These are phyloP conservation scores for Diplodia corticola DNA, from an alignment of 2,329 filamentous ascomycete species.

Conservation along the genomic window DNA sequence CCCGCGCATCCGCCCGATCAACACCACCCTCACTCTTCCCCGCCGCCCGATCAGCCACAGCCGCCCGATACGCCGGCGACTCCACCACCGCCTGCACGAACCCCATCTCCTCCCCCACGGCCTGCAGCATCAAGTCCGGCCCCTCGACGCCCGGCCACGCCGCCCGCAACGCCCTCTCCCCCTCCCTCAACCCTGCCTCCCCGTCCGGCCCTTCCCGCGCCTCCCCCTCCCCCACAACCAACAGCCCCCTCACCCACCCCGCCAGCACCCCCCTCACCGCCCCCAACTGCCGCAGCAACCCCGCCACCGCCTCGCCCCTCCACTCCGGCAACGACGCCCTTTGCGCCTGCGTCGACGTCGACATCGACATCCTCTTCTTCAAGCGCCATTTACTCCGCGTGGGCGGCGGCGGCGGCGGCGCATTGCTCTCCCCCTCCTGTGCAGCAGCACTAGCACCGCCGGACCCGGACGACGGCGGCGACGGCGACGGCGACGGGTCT, in stretches of 20 bases:
- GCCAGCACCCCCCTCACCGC: slow-evolving; percentile 35
- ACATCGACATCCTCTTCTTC: slow-evolving; percentile 17
- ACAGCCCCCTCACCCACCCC: slow-evolving; percentile 33
- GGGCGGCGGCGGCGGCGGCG: too few species aligned
- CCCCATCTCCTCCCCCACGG: slow-evolving; percentile 27
- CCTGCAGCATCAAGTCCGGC: slow-evolving; percentile 29
- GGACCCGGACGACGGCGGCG: background rate
- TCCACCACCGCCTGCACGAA: slow-evolving; percentile 37
- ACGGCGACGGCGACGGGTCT: too few species aligned
- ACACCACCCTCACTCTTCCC: background rate
- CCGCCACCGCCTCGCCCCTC: slow-evolving; percentile 37
- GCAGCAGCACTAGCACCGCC: slow-evolving; percentile 13
- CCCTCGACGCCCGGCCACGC: slow-evolving; percentile 32
- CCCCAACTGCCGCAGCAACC: slow-evolving; percentile 35
- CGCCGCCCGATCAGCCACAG: background rate
- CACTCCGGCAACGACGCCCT: slow-evolving; percentile 29
- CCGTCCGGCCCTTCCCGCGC: too few species aligned
- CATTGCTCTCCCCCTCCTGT: too few species aligned
- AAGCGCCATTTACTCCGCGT: background rate
- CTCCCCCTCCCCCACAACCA: slow-evolving; percentile 29
- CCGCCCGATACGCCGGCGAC: slow-evolving; percentile 25
- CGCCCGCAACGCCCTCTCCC: slow-evolving; percentile 28
- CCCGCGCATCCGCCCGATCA: background rate
- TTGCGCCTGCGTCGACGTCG: too few species aligned
- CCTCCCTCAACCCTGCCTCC: slow-evolving; percentile 22